Evolutionary conservation across 768 basidiomycete genomes (phyloP).

Genomic region (Agrocybe chaxingu): DNA sequence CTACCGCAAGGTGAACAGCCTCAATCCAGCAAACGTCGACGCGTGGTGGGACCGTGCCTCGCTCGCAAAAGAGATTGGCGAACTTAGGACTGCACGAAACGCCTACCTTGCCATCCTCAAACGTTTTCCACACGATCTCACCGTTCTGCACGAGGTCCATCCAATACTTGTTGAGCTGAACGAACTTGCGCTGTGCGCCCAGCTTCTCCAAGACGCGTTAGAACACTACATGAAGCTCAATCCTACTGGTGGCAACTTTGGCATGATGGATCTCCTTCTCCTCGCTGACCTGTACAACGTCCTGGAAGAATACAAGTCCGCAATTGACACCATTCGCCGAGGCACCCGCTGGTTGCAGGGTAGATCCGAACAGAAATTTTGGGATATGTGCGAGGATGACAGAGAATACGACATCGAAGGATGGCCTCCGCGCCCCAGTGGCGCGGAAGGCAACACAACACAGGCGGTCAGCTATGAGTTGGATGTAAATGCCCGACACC

Average conservation of each 20-base stretch:
- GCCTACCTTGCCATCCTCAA: conserved; percentile 72
- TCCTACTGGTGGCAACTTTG: conserved; percentile 55
- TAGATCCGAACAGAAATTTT: conserved; percentile 63
- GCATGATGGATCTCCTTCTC: conserved; percentile 69
- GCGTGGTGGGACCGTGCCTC: conserved; percentile 88
- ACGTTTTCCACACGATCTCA: conserved; percentile 74
- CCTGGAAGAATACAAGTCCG: conserved; percentile 62
- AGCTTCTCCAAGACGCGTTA: conserved; percentile 72
- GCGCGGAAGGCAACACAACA: conserved; percentile 41
- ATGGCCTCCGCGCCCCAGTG: conserved; percentile 18
- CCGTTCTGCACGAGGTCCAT: conserved; percentile 74
- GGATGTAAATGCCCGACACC: conserved; percentile 77
- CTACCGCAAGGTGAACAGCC: conserved; percentile 74
- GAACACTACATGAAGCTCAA: conserved; percentile 56
- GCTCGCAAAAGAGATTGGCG: conserved; percentile 73
- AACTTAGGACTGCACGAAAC: conserved; percentile 59
- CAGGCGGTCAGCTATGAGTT: conserved; percentile 58
- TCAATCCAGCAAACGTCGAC: conserved; percentile 79
- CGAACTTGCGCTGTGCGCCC: conserved; percentile 61
- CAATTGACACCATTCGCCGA: conserved; percentile 63
- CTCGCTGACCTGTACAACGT: conserved; percentile 83
- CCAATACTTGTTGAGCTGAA: conserved; percentile 72
- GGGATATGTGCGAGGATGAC: conserved; percentile 85
- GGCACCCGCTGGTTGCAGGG: conserved; percentile 95
- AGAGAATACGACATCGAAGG: conserved; percentile 73